Conservation (phyloP, 805 yeast species). For the Pichia deserticola region DNA sequence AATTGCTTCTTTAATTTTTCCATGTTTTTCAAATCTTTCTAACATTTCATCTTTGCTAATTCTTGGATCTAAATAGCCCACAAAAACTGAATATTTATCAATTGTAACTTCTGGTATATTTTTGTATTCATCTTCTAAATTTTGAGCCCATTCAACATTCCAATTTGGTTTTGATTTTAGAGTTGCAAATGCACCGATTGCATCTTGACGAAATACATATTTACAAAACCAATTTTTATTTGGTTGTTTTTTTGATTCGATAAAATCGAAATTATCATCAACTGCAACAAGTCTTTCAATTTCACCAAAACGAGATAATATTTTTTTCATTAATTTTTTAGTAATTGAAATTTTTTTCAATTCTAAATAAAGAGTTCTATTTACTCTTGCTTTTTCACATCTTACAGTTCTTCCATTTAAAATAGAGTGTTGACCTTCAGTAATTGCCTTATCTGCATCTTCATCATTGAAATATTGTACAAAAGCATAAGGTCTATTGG, state of each 20-base stretch:
- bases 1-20: slow-evolving; percentile 50
- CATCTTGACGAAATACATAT: slow-evolving; percentile 79
- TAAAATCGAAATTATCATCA: slow-evolving; percentile 25
- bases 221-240: slow-evolving; percentile 58
- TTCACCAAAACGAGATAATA: slow-evolving; percentile 58
- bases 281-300: slow-evolving; percentile 56
- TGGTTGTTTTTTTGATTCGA: slow-evolving; percentile 9
- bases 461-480: slow-evolving; percentile 72
- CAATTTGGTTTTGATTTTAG: slow-evolving; percentile 48
- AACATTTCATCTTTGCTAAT: slow-evolving; percentile 49
- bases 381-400: slow-evolving; percentile 88
- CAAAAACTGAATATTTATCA: slow-evolving; percentile 68
- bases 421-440: slow-evolving; percentile 57
- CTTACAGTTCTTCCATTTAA: slow-evolving; percentile 72
- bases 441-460: slow-evolving; percentile 64
- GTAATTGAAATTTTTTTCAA: slow-evolving; percentile 26
- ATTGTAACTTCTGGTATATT: slow-evolving; percentile 37
- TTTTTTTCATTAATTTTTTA: slow-evolving; percentile 28
- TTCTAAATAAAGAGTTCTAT: slow-evolving; percentile 66
- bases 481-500: slow-evolving; percentile 85
- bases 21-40: slow-evolving; percentile 61
- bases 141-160: slow-evolving; percentile 81
- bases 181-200: slow-evolving; percentile 74
- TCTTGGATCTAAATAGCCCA: slow-evolving; percentile 59
- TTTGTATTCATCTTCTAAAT: slow-evolving; percentile 46